Evolutionary conservation across 2,329 filamentous ascomycete species (phyloP), one percentile per base, ranked within the genome.

Genomic region (Paramyrothecium roridum): DNA sequence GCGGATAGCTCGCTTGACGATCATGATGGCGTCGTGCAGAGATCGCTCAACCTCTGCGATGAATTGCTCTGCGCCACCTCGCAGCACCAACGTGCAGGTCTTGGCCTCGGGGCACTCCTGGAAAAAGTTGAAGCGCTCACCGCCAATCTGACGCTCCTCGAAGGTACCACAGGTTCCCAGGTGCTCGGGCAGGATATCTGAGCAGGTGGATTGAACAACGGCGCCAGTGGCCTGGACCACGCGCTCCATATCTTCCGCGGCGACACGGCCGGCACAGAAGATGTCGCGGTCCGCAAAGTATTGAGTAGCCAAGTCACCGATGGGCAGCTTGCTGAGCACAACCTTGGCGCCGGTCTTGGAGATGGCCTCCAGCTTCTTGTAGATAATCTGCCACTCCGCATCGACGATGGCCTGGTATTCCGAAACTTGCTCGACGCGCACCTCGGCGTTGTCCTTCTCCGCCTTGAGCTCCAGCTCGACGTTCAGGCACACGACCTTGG

Each of bases 381-480:
- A 98, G 74, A 99, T 99, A 71, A 99, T 99, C 76, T 97, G 92
- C 95, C 95, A 99, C 76, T 99, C 95, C 30, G 95, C 95, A 70
- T 99, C 95, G 70, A 99, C 95, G 65, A 99, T 97, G 60, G 95
- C 95, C 78, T 99, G 95, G 80, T 99, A 99, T 77, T 99, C 95
- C 20, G 93, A 96, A 52, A 99, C 95, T 75, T 98, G 93, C 77
- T 98, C 95, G 56, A 99, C 93, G 57, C 95, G 88, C 60, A 99
- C 92, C 79, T 99, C 95, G 57, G 95, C 95, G 68, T 99, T 99
- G 79, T 99, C 95, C 82, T 97, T 99, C 76, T 99, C 95, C 59
- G 91, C 93, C 86, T 99, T 99, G 65, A 99, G 82, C 79, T 99
- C 95, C 59, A 99, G 83, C 77, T 99, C 95, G 65, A 99, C 95